Conservation (phyloP, 495 filamentous ascomycete genomes). For the Penicillium lividum region DNA sequence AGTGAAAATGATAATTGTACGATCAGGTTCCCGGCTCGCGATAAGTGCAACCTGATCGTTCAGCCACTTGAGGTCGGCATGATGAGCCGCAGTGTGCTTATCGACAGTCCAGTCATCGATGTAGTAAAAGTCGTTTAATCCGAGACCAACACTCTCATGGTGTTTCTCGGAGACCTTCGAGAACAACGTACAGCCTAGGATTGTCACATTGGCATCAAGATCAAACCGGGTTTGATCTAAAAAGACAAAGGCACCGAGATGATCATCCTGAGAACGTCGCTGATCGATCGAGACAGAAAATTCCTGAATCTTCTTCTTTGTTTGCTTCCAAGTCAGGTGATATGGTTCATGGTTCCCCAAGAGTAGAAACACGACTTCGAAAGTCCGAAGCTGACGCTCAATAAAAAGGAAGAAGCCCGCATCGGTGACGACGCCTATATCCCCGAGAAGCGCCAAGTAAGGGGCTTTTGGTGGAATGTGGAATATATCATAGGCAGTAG, state of each 20-base stretch:
- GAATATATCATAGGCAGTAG: slow-evolving; percentile 48
- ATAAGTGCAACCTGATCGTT: slow-evolving; percentile 47
- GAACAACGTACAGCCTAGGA: slow-evolving; percentile 48
- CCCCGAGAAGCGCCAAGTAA: slow-evolving; percentile 57
- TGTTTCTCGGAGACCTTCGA: slow-evolving; percentile 26
- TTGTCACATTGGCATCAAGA: slow-evolving; percentile 33
- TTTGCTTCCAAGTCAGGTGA: slow-evolving; percentile 39
- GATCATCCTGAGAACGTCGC: slow-evolving; percentile 8
- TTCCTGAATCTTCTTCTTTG: slow-evolving; percentile 21
- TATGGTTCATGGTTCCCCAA: slow-evolving; percentile 62
- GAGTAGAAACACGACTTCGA: slow-evolving; percentile 51
- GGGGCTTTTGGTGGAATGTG: slow-evolving; percentile 44
- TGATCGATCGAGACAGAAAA: slow-evolving; percentile 24
- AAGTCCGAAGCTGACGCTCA: slow-evolving; percentile 43
- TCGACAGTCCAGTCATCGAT: slow-evolving; percentile 50
- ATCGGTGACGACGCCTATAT: slow-evolving; percentile 53
- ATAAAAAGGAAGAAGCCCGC: slow-evolving; percentile 46
- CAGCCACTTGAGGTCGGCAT: slow-evolving; percentile 50
- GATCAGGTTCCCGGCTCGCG: slow-evolving; percentile 31
- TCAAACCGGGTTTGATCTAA: slow-evolving; percentile 33
- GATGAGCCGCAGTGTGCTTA: slow-evolving; percentile 39
- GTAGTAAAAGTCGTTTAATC: slow-evolving; percentile 52
- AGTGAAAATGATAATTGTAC: slow-evolving; percentile 50
- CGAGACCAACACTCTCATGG: slow-evolving; percentile 25
- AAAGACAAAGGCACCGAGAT: slow-evolving; percentile 27